Conservation (phyloP, 768 basidiomycete genomes). For the Zangia roseola region DNA sequence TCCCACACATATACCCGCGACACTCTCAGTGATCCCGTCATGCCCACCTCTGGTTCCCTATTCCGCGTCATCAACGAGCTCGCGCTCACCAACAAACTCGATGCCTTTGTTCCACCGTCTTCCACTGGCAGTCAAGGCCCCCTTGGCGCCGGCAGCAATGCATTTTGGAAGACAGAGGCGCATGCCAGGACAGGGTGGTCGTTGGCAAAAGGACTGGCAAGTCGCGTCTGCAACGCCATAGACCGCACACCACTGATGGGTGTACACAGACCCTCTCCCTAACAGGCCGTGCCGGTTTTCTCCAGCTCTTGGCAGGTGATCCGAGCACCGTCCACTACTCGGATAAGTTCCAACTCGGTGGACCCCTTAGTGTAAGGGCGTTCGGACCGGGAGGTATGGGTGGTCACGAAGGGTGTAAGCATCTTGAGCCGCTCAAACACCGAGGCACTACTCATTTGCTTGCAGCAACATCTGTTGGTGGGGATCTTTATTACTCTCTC, state of each 20-base stretch:
- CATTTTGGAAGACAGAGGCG: slow-evolving; percentile 27
- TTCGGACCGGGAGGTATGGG: slow-evolving; percentile 80
- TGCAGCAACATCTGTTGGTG: slow-evolving; percentile 81
- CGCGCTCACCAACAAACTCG: slow-evolving; percentile 19
- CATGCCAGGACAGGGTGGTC: slow-evolving; percentile 25
- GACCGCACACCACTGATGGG: neutral
- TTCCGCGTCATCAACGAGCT: slow-evolving; percentile 24
- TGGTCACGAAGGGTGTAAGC: slow-evolving; percentile 67
- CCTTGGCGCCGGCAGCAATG: slow-evolving; percentile 24
- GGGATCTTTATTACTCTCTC: slow-evolving; percentile 76
- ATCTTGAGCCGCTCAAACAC: neutral
- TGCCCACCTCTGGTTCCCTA: slow-evolving; percentile 26
- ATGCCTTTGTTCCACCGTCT: slow-evolving; percentile 12
- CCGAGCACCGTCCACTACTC: slow-evolving; percentile 50
- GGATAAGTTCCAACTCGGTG: slow-evolving; percentile 93
- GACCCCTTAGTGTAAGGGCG: slow-evolving; percentile 79
- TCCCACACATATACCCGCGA: slow-evolving; percentile 77
- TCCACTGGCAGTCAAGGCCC: neutral
- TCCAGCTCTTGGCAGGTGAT: slow-evolving; percentile 58
- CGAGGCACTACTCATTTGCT: neutral
- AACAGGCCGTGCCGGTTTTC: slow-evolving; percentile 65
- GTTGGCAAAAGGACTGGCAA: slow-evolving; percentile 19
- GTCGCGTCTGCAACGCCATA: slow-evolving; percentile 1
- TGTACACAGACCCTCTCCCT: slow-evolving; percentile 70
- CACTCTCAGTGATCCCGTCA: slow-evolving; percentile 27